phyloP scores from a whole-genome alignment of 768 basidiomycete species.

The Strobilomyces echinocephalus region DNA sequence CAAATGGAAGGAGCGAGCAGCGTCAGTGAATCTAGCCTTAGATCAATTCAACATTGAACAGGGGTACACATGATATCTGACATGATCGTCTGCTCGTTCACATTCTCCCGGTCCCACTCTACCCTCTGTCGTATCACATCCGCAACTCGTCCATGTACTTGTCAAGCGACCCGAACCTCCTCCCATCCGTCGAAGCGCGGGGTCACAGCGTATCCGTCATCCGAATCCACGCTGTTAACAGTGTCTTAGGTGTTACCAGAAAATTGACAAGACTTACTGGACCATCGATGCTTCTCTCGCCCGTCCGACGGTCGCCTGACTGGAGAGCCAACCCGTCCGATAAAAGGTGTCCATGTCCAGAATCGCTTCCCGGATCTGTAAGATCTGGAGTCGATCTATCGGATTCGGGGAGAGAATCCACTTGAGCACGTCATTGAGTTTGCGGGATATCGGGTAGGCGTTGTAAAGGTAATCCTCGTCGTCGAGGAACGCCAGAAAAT shows the following conservation, averaged over 20 bases:
- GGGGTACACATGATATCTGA: no score
- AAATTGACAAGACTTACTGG: not conserved
- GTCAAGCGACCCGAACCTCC: no score
- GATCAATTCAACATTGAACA: no score
- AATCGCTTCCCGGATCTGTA: constrained; percentile 16
- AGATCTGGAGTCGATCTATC: constrained; percentile 12
- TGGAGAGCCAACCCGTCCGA: not conserved
- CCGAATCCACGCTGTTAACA: not conserved
- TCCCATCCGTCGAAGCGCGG: not conserved
- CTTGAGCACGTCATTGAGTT: constrained; percentile 12
- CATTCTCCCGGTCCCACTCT: no score
- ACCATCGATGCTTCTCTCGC: not conserved
- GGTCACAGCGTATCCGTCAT: not conserved
- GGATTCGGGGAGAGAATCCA: constrained; percentile 16
- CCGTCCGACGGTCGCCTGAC: not conserved
- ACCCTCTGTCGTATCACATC: no score
- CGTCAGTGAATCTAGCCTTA: no score
- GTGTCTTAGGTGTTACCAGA: not conserved
- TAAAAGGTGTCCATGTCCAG: constrained; percentile 16
- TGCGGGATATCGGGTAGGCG: constrained; percentile 12
- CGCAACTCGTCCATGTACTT: no score
- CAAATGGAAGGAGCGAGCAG: no score
- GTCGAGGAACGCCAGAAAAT: constrained; percentile 13
- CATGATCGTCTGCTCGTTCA: no score
- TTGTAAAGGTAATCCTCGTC: constrained; percentile 16